Evolutionary conservation across 306 rosid genomes (phyloP).

Genomic region (Hippophae gyantsensis): DNA sequence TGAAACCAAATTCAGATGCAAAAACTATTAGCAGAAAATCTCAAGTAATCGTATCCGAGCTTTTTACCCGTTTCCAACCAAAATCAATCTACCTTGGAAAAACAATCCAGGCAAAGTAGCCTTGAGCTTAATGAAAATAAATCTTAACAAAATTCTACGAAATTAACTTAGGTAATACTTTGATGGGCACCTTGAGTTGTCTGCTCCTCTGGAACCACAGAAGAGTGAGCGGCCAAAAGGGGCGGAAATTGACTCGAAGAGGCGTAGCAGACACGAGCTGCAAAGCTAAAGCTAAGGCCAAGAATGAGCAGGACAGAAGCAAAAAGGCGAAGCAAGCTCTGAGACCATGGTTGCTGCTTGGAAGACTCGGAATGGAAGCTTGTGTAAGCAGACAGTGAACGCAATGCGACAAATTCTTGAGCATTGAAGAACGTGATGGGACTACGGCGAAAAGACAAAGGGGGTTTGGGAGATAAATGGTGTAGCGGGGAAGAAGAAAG

Average conservation of each 20-base stretch:
- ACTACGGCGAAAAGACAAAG: background rate
- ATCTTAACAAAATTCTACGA: background rate
- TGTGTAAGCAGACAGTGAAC: constrained; percentile 7
- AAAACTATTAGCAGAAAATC: too few relatives aligned
- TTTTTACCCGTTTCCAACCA: background rate
- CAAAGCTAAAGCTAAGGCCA: constrained; percentile 39
- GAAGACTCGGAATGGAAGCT: background rate
- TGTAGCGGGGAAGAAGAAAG: background rate
- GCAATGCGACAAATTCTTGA: background rate
- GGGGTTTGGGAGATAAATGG: background rate
- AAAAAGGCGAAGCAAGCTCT: constrained; percentile 26
- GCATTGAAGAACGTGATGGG: background rate
- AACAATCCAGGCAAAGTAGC: background rate
- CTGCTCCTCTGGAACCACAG: constrained; percentile 29
- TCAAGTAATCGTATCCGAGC: too few relatives aligned
- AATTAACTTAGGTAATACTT: background rate
- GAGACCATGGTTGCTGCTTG: constrained; percentile 14
- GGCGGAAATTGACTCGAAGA: constrained; percentile 19
- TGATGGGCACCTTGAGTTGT: constrained; percentile 35
- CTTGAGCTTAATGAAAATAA: background rate
- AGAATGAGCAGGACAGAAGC: constrained; percentile 43
- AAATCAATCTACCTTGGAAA: background rate
- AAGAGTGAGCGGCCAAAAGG: constrained; percentile 17
- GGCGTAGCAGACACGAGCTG: constrained; percentile 40
- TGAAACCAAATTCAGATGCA: too few relatives aligned